Evolutionary conservation across 192 early-diverging fungal genomes (phyloP).

Genomic region (Phycomyces nitens): DNA sequence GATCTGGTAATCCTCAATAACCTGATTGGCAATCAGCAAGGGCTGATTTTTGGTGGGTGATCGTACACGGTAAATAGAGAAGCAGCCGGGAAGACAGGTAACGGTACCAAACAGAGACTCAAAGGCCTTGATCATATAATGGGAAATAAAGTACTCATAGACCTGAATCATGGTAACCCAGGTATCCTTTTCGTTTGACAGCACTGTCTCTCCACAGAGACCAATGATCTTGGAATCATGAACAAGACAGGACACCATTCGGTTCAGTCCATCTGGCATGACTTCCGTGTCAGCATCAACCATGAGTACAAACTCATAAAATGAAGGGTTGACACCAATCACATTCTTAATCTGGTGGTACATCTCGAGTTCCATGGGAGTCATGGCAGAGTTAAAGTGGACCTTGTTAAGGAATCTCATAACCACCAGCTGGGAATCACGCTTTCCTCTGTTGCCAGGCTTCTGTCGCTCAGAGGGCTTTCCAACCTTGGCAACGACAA

Average conservation of each 20-base stretch:
- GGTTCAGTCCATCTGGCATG: slow-evolving; percentile 82
- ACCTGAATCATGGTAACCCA: slow-evolving; percentile 99
- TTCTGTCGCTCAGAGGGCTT: slow-evolving; percentile 74
- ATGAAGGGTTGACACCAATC: slow-evolving; percentile 91
- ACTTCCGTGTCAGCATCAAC: slow-evolving; percentile 97
- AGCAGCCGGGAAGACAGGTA: slow-evolving; percentile 97
- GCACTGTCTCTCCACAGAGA: slow-evolving; percentile 90
- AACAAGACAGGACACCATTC: slow-evolving; percentile 84
- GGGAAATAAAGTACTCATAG: slow-evolving; percentile 97
- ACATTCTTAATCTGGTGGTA: slow-evolving; percentile 98
- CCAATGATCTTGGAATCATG: slow-evolving; percentile 91
- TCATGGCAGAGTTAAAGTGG: slow-evolving; percentile 89
- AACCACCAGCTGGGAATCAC: slow-evolving; percentile 95
- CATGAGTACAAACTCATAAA: slow-evolving; percentile 96
- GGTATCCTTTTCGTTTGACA: slow-evolving; percentile 88
- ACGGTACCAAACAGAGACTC: slow-evolving; percentile 96
- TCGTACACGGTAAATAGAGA: slow-evolving; percentile 96
- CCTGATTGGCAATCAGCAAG: slow-evolving; percentile 79
- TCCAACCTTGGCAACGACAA: slow-evolving; percentile 91
- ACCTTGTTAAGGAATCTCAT: slow-evolving; percentile 98
- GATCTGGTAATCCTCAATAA: slow-evolving; percentile 90
- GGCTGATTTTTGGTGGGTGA: slow-evolving; percentile 84
- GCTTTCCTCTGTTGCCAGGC: slow-evolving; percentile 95
- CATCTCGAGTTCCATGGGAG: slow-evolving; percentile 92
- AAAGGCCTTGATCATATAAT: slow-evolving; percentile 94